Conservation (phyloP, 352 stramenopile genomes). For the Pythium biforme region DNA sequence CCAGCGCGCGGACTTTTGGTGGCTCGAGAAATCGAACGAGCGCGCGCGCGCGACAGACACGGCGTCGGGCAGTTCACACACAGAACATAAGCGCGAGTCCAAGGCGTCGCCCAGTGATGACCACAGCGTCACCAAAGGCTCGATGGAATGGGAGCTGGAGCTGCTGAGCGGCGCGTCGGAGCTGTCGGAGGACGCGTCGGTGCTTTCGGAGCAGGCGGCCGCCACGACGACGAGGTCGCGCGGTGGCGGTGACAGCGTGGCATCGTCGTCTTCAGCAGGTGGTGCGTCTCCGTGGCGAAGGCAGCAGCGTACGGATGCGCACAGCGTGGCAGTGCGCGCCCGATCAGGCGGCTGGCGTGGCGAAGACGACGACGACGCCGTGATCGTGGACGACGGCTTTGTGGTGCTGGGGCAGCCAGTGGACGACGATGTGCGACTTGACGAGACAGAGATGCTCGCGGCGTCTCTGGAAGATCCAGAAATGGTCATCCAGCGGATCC, state of each 20-base stretch:
- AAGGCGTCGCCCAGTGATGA: not conserved
- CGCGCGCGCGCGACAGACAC: no score
- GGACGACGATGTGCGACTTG: not conserved
- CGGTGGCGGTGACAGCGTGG: no score
- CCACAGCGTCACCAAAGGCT: no score
- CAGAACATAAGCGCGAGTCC: no score
- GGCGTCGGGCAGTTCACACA: no score
- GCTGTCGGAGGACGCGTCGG: not conserved
- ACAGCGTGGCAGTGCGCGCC: no score
- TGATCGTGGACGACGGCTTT: constrained; percentile 8
- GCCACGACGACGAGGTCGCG: not conserved
- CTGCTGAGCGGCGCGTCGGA: constrained; percentile 18
- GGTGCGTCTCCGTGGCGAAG: not conserved
- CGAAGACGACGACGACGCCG: not conserved
- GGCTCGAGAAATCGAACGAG: no score
- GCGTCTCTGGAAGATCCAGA: constrained; percentile 42
- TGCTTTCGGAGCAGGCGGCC: not conserved
- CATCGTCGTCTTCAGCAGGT: not conserved
- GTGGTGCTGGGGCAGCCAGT: constrained; percentile 4
- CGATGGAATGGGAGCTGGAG: constrained; percentile 25
- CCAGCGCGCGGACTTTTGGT: constrained; percentile 53
- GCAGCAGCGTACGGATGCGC: not conserved
- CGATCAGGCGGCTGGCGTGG: not conserved
- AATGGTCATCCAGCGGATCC: constrained; percentile 59
- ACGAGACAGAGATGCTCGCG: constrained; percentile 18